Evolutionary conservation across 768 basidiomycete genomes (phyloP), one percentile per base, ranked within the genome.

Genomic region (Brasilioporus rufonigricans): DNA sequence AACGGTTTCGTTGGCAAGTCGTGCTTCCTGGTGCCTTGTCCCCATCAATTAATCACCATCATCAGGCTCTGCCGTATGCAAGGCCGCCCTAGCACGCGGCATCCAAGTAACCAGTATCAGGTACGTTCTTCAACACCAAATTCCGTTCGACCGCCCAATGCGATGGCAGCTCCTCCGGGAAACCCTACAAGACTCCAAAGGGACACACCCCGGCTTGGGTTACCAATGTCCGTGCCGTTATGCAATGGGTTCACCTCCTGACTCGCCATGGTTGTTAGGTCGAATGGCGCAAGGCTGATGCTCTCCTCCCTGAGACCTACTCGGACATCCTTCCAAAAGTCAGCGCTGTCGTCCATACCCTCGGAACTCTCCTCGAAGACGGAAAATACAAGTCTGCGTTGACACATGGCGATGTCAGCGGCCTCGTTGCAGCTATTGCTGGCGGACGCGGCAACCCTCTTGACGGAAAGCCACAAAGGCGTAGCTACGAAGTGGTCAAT

Each of bases 1-100:
- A 97, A 97, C 75, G 97, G 97, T 6, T 98, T 97, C 76, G 85
- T 99, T 65, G 96, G 95, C 90, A 60, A 56, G 74, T 55, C 12
- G n/a, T 21, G 0, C 16, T 33, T 21, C 26, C 24, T 55, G 49
- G 41, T 32, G 5, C 29, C 23, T 26, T 21, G 26, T 26, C 26
- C 57, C 19, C 18, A 16, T 32, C 53, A 31, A 27, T 33, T 24
- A 55, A n/a, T 56, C 35, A 59, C 39, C 45, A 32, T 53, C 23
- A 29, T 40, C 71, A 97, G 95, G 97, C 48, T 98, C 97, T 26
- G 89, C 94, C 4, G 83, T 99, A 29, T 98, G 95, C 73, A 88
- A 82, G 65, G 81, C 85, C n/a, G 95, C 93, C 23, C 77, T 98
- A 21, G 79, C 85, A 36, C 83, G 83, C 47, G 96, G 96, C 2